phyloP scores from a whole-genome alignment of 805 yeast species.

The Wickerhamomyces subpelliculosus region DNA sequence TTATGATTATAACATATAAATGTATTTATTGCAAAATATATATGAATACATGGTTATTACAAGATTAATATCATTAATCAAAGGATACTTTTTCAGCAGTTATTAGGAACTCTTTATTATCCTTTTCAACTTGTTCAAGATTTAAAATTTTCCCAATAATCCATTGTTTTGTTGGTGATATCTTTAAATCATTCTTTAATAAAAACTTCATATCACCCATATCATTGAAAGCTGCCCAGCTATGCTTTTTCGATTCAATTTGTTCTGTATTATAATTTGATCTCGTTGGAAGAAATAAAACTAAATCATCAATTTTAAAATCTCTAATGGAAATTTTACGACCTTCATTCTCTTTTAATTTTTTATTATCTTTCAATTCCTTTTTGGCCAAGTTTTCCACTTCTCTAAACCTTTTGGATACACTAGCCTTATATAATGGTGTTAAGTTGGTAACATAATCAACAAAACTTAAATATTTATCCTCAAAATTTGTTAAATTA shows the following conservation, averaged over 20 bases:
- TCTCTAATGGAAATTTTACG: conserved; percentile 58
- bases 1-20: too few species aligned
- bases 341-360: conserved; percentile 38
- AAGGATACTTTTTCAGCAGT: conserved; percentile 13
- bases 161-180: conserved; percentile 60
- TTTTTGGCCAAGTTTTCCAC: conserved; percentile 87
- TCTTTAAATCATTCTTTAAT: conserved; percentile 38
- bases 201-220: conserved; percentile 83
- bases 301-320: conserved; percentile 71
- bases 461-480: conserved; percentile 17
- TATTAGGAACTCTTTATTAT: conserved; percentile 13
- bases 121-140: conserved; percentile 37
- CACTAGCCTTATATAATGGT: conserved; percentile 29
- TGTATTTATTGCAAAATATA: too few species aligned
- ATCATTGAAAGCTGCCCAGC: conserved; percentile 93
- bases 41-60: too few species aligned
- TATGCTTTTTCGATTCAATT: conserved; percentile 21
- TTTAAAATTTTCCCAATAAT: conserved; percentile 61
- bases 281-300: conserved; percentile 73
- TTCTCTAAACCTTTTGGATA: conserved; percentile 75
- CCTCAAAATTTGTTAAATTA: conserved; percentile 19
- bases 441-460: conserved; percentile 22
- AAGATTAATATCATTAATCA: too few species aligned
- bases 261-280: conserved; percentile 1
- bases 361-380: conserved; percentile 64